These are phyloP conservation scores for Chamaecyparis obtusa DNA, from an alignment of 75 land plant species.

Conservation along the genomic window DNA sequence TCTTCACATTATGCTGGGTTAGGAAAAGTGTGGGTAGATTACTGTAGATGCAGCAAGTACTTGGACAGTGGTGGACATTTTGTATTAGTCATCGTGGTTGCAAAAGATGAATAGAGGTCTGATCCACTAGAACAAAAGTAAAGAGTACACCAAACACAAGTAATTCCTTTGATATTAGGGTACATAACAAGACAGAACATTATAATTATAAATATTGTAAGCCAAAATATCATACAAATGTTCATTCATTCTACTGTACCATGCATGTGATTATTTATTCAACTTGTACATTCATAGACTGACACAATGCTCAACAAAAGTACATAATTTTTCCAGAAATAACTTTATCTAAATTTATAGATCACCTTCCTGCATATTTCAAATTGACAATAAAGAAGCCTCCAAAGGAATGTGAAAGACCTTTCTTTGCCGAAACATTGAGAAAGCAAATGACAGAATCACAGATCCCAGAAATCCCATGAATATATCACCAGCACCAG, in stretches of 20 bases:
- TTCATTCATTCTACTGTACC: too few species aligned
- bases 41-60: background rate
- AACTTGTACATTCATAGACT: background rate
- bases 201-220: background rate
- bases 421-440: slow-evolving; percentile 97
- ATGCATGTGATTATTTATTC: background rate
- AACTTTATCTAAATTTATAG: background rate
- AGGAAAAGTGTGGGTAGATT: background rate
- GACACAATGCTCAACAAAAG: background rate
- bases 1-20: background rate
- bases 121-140: background rate
- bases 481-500: slow-evolving; percentile 98
- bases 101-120: background rate
- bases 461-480: slow-evolving; percentile 99
- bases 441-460: slow-evolving; percentile 96
- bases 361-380: background rate
- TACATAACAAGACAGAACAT: background rate
- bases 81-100: background rate
- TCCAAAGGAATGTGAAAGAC: slow-evolving; percentile 23
- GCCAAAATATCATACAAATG: too few species aligned
- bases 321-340: background rate
- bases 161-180: background rate
- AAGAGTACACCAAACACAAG: background rate
- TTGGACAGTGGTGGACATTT: background rate
- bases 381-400: background rate